Base-by-base conservation (phyloP, 495 filamentous ascomycete species). In the Darksidea phi region DNA sequence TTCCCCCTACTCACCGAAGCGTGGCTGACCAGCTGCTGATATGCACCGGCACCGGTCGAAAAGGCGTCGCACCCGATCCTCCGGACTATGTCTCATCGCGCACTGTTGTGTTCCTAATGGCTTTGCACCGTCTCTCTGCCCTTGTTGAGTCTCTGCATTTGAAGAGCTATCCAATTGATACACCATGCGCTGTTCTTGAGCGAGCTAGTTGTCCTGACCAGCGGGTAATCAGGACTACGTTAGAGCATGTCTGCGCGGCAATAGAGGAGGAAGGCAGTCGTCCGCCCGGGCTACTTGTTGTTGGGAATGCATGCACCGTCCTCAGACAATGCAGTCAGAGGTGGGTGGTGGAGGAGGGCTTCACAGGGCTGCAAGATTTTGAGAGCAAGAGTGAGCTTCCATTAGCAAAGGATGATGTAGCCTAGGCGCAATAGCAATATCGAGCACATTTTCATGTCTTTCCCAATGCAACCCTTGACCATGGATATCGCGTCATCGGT, bases 41-140 rank as follows among this genome's bases (percentile, higher is more conserved):
- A 21, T 96, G 93, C 71, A 98, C 94, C 0, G 95, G 95, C 2
- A 97, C 95, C 0, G 94, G 94, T 11, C 81, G 93, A 66, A 95
- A 94, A 76, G 94, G 95, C n/a, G 86, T 82, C 55, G 78, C 89
- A 1, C 89, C 90, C 0, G 78, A 82, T 20, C 90, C 90, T 41
- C 95, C 94, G 0, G 84, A 86, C 63, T 96, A 84, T 69, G 84
- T 92, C 1, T 71, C 74, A 0, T 87, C 81, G 2, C 80, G 91
- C 58, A 98, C 94, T 0, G 89, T 91, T 4, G 87, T 98, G n/a
- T 96, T 97, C 56, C 73, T 98, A 25, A 98, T 98, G 94, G 89
- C 91, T 28, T 75, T 98, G 59, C 94, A 98, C 76, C 82, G 94
- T 15, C 82, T 98, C 0, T 79, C 71, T 15, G 84, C 82, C 5